Evolutionary conservation across 805 yeast genomes (phyloP), one percentile per base, ranked within the genome.

Genomic region (Teunomyces aglyptinius): DNA sequence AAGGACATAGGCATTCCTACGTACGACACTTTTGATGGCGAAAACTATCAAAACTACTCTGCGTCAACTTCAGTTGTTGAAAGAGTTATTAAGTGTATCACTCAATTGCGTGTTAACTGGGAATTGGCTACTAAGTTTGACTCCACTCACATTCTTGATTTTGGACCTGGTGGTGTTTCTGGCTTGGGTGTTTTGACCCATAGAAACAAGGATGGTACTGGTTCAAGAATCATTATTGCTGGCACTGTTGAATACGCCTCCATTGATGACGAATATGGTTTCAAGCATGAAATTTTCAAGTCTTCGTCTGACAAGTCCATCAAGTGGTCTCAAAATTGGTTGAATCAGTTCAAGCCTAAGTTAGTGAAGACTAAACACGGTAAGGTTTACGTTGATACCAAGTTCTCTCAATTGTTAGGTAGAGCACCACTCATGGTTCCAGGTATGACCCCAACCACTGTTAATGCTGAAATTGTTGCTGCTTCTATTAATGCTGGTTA

Each of bases 391-490:
- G 97, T 94, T 49, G 95, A 91, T 68, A 94, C 99, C 58, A 91
- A 90, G 72, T 90, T 92, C 72, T 88, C 96, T 44, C 80, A 91
- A 66, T 78, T 94, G 58, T 73, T 94, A 53, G 96, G 97, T 52
- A 87, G 90, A 70, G 91, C 99, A 52, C 99, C 99, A 50, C 74
- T 94, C 57, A 85, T 95, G 85, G 94, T 94, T 57, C 96, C 99
- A 32, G 99, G 99, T 75, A 94, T 94, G 99, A 94, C 99, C 34
- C 99, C 99, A 65, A 82, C 96, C 38, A 94, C 99, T 27, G 97
- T 91, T 47, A 85, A 88, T 56, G 94, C 98, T 40, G 91, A 88
- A 52, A 91, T 94, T 60, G 95, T 94, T 48, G 86, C 96, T 51
- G 96, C 96, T 27, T 85, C 97, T 24, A 79, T 91, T 63, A 90